A percentile compares a stretch with the other conserved stretches of the same genome.
Conservation (phyloP, 441 rosid genomes). For the Raphanus hybrid region DNA sequence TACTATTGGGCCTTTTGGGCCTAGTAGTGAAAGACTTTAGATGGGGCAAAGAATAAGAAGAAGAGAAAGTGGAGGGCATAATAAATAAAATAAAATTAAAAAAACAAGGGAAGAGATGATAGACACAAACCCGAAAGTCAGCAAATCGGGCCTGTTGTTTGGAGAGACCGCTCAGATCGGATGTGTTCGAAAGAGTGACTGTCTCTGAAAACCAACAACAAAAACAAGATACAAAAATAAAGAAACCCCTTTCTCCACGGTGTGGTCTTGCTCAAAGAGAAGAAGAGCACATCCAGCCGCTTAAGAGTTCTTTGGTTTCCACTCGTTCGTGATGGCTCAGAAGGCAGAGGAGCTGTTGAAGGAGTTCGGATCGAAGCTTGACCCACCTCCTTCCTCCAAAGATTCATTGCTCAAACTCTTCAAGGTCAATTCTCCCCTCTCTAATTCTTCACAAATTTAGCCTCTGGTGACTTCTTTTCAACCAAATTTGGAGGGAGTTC, state of each 20-base stretch:
- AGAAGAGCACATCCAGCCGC: not conserved
- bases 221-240: not conserved
- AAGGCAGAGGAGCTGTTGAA: constrained; percentile 70
- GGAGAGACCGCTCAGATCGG: constrained; percentile 41
- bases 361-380: constrained; percentile 96
- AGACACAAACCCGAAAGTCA: constrained; percentile 41
- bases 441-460: not conserved
- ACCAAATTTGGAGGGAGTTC: too few relatives aligned
- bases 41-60: constrained; percentile 4
- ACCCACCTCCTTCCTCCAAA: constrained; percentile 71
- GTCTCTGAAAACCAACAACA: constrained; percentile 3
- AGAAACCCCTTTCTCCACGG: not conserved
- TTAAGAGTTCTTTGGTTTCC: constrained; percentile 22
- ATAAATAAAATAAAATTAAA: not conserved
- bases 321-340: constrained; percentile 57
- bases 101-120: constrained; percentile 29
- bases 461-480: too few relatives aligned
- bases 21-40: not conserved
- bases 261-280: not conserved
- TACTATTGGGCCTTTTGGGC: not conserved
- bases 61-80: constrained; percentile 20
- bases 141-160: constrained; percentile 32
- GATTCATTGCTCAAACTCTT: constrained; percentile 88
- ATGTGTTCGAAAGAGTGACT: constrained; percentile 42
- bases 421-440: constrained; percentile 51